Evolutionary conservation across 163 green algal genomes (phyloP).

Genomic region (Scenedesmus sp.): DNA sequence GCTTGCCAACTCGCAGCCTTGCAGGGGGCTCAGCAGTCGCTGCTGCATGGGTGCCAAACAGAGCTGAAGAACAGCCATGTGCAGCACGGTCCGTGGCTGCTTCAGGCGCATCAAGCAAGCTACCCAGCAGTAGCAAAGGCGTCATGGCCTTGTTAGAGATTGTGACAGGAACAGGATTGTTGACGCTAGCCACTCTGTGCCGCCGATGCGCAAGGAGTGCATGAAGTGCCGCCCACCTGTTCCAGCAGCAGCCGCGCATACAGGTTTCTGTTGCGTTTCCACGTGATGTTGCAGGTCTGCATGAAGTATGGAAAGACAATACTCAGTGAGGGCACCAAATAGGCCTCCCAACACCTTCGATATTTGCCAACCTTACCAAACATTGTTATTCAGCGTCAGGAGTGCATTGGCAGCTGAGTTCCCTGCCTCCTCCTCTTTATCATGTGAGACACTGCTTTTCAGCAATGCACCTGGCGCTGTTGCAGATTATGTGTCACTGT

Average conservation of each 20-base stretch:
- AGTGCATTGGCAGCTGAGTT: no score
- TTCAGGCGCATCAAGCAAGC: not conserved
- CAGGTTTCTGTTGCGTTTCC: slow-evolving; percentile 74
- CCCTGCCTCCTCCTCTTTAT: no score
- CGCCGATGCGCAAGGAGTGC: not conserved
- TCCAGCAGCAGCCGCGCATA: slow-evolving; percentile 72
- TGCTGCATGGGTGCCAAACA: not conserved
- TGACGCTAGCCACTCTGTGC: not conserved
- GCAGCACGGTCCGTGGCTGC: not conserved
- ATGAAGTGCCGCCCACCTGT: not conserved
- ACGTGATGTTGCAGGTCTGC: slow-evolving; percentile 67
- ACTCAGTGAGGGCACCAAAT: no score
- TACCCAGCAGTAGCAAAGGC: no score
- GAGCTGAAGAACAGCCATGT: not conserved
- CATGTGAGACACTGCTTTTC: no score
- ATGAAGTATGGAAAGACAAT: not conserved
- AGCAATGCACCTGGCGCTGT: no score
- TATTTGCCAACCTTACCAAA: not conserved
- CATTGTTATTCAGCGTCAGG: no score
- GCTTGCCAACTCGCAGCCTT: not conserved
- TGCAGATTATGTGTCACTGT: no score
- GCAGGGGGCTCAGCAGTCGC: not conserved
- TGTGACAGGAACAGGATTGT: no score
- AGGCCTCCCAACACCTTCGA: not conserved
- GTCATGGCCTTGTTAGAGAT: no score